Base-by-base conservation (phyloP, 164 flowering plant genomes). In the Vitis rupestris region DNA sequence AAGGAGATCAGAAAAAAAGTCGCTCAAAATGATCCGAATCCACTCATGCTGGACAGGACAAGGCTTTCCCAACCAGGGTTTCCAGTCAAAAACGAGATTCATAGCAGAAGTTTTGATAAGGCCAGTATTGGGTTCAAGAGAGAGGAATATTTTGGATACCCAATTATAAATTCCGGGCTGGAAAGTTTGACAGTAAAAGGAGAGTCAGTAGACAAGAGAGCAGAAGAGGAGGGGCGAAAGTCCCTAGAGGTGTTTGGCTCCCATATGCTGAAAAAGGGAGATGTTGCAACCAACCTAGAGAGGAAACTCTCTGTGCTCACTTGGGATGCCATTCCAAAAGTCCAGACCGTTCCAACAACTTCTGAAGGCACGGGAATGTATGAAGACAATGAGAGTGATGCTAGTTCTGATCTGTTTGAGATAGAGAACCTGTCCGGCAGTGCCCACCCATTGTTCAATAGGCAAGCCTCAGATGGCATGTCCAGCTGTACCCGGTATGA, bases 361-460 rank as follows among this genome's bases (percentile, higher is more conserved):
- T 59, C 79, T 44, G 31, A 52, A 13, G 67, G 72, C 47, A 70
- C 70, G 11, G 64, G 49, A 16, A 23, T 17, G 50, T 14, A 57
- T 50, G 85, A 82, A 12, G 87, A 85, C 31, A 67, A 70, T 23
- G 82, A 75, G 3, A 88, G 92, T 66, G 92, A 88, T 66, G 82
- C 81, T 0, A 88, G 92, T 63, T 88, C 92, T 0, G 92, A 88
- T 70, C 71, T 88, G 16, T 86, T 88, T 56, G 92, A 88, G 75
- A 86, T 88, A 12, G 89, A 83, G 66, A 75, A 79, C 73, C 61
- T 87, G 4, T 68, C 86, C 2, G 68, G 80, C 9, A 66, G 29
- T 53, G 50, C 12, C 3, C 49, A 74, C 37, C 71, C 77, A n/a
- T n/a, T 15, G 2, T 71, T 71, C 49, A 52, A 65, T 11, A 75